phyloP scores from a whole-genome alignment of 2,329 filamentous ascomycete genomes.

The Sarocladium oryzae region DNA sequence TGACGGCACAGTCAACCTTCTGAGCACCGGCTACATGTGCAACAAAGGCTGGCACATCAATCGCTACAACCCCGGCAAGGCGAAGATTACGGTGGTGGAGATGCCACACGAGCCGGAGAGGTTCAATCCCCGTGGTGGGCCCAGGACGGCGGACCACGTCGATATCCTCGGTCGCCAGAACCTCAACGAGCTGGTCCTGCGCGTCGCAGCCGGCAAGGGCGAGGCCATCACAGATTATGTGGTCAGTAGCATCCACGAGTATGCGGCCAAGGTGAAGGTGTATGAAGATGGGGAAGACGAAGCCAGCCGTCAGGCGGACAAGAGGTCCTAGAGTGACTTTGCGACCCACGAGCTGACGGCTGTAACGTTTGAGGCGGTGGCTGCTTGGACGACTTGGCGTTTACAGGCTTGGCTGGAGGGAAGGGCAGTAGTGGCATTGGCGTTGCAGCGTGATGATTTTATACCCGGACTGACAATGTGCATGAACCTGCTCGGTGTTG shows the following conservation, averaged over 20 bases:
- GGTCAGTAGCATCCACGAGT: conserved; percentile 74
- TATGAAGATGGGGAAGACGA: conserved; percentile 42
- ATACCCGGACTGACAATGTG: background rate
- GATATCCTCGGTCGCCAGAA: conserved; percentile 87
- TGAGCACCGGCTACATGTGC: conserved; percentile 95
- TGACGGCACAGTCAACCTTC: conserved; percentile 89
- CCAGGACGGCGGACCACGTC: conserved; percentile 80
- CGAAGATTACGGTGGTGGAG: conserved; percentile 78
- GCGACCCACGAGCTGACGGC: background rate
- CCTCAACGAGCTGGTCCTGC: conserved; percentile 83
- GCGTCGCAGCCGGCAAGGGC: conserved; percentile 79
- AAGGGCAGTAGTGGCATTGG: no score
- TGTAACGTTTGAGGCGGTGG: background rate
- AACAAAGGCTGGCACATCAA: conserved; percentile 90
- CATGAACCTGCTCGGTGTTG: background rate
- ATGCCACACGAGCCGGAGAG: conserved; percentile 95
- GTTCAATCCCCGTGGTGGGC: conserved; percentile 73
- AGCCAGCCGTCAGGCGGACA: background rate
- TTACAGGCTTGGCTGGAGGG: background rate
- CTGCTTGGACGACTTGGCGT: conserved; percentile 2
- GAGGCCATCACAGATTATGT: conserved; percentile 71
- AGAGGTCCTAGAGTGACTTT: conserved; percentile 4
- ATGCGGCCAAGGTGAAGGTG: conserved; percentile 77
- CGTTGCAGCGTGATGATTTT: conserved; percentile 1
- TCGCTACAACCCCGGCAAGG: conserved; percentile 82